Evolutionary conservation across 345 rosid species (phyloP), one percentile per base, ranked within the genome.

Genomic region (Gossypium herbaceum): DNA sequence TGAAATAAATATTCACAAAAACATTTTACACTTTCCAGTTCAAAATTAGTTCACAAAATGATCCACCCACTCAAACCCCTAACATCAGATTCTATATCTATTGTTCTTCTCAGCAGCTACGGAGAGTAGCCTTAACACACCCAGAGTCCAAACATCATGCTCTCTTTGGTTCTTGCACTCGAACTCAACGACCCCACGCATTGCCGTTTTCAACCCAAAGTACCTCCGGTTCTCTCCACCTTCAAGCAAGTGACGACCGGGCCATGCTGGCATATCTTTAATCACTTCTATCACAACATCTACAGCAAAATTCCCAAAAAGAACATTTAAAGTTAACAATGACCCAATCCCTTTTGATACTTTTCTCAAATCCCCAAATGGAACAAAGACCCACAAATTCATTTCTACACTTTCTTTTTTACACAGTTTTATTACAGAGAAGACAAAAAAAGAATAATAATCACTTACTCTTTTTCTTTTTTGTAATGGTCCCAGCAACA

Each of bases 381-480:
- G 82, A 86, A 88, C 83, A 67, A 13, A 84, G 82, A 76, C 82
- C 91, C 92, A 86, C 91, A 75, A 29, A 3, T 81, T 82, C 84
- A 80, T 43, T 71, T 68, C 81, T 34, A 34, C 41, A 34, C 41
- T 1, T 34, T 5, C 41, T 34, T 34, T 34, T 34, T 34, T 34
- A 34, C 41, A 34, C 41, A 5, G 41, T 34, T 45, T 45, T 10
- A 85, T 72, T 74, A 73, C 76, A 72, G 83, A 75, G 79, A 80
- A 81, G 90, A 86, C 86, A 83, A 77, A 73, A 34, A 34, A 34
- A 34, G 41, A 4, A 34, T 34, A 70, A 82, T 56, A 75, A 68
- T 80, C 52, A 71, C 92, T 87, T 75, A 92, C 98, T 90, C 90
- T 94, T 94, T 82, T 94, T 92, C 97, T 94, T 94, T 86, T 94